phyloP scores from a whole-genome alignment of 148 eudicot genomes.

The Drosera capensis region DNA sequence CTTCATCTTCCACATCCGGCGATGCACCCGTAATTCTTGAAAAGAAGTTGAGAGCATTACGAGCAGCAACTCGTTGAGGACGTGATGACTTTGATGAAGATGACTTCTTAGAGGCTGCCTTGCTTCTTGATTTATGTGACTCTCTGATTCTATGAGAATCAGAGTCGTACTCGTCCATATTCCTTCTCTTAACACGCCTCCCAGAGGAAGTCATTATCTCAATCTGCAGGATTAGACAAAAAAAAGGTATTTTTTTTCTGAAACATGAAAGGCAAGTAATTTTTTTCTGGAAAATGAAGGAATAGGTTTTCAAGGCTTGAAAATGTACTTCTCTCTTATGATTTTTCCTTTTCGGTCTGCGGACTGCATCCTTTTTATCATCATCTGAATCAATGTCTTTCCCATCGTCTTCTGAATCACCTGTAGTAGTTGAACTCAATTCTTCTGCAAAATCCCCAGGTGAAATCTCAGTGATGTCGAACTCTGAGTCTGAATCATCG shows the following conservation, averaged over 20 bases:
- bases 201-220: conserved; percentile 87
- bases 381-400: conserved; percentile 55
- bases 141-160: conserved; percentile 19
- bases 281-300: no score
- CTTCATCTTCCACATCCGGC: conserved; percentile 37
- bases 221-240: conserved; percentile 23
- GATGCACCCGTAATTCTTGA: conserved; percentile 60
- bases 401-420: conserved; percentile 38
- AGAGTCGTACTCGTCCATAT: conserved; percentile 54
- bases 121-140: conserved; percentile 36
- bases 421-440: conserved; percentile 38
- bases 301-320: background rate
- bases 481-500: conserved; percentile 93
- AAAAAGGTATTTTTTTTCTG: conserved; percentile 1
- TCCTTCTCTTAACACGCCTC: conserved; percentile 90
- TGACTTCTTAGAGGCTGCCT: conserved; percentile 32
- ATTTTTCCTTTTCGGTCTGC: conserved; percentile 71
- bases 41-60: conserved; percentile 77
- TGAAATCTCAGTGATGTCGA: conserved; percentile 47
- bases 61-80: conserved; percentile 93
- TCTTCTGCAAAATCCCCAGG: conserved; percentile 51
- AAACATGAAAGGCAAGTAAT: background rate
- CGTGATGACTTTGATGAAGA: conserved; percentile 47
- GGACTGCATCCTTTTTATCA: conserved; percentile 36
- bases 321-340: conserved; percentile 42